A percentile compares a stretch with the other conserved stretches of the same genome.
phyloP scores from a whole-genome alignment of 352 stramenopile species.

The Pythium aristosporum region DNA sequence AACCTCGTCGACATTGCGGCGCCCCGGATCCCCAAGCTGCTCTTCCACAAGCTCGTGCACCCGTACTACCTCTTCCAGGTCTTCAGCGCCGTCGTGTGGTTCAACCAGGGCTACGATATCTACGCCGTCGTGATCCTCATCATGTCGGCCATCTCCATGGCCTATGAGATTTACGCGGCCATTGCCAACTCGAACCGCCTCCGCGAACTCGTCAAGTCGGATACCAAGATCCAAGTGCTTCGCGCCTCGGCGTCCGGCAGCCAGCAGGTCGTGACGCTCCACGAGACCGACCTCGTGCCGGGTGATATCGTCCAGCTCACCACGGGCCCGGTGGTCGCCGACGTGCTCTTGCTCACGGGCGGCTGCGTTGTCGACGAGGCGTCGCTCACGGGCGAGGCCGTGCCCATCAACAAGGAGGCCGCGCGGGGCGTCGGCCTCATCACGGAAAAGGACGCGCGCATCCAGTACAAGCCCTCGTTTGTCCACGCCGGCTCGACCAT shows the following conservation, averaged over 20 bases:
- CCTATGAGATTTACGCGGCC: constrained; percentile 52
- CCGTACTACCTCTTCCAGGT: constrained; percentile 68
- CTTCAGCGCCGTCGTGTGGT: constrained; percentile 52
- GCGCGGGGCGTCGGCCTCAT: constrained; percentile 17
- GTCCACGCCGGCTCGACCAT: constrained; percentile 40
- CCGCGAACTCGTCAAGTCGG: constrained; percentile 37
- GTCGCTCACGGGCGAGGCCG: constrained; percentile 44
- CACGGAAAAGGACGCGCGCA: constrained; percentile 33
- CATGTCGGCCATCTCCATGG: constrained; percentile 39
- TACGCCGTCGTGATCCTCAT: constrained; percentile 47
- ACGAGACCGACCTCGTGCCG: constrained; percentile 45
- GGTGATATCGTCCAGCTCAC: constrained; percentile 45
- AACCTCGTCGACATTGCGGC: constrained; percentile 49
- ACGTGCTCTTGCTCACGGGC: constrained; percentile 47
- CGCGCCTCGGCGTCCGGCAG: constrained; percentile 13
- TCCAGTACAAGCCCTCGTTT: constrained; percentile 32
- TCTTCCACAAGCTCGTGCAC: constrained; percentile 58
- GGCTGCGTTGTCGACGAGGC: constrained; percentile 45
- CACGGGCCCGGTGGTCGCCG: constrained; percentile 34
- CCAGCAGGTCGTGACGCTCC: constrained; percentile 7
- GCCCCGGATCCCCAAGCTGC: constrained; percentile 32
- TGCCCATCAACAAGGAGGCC: constrained; percentile 47
- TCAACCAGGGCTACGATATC: constrained; percentile 39
- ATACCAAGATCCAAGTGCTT: constrained; percentile 36
- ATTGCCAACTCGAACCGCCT: constrained; percentile 45